Percentiles rank a stretch among this genome's conserved stretches.
These are phyloP conservation scores for Trametes sanguinea DNA, from an alignment of 768 basidiomycete species.

Conservation along the genomic window DNA sequence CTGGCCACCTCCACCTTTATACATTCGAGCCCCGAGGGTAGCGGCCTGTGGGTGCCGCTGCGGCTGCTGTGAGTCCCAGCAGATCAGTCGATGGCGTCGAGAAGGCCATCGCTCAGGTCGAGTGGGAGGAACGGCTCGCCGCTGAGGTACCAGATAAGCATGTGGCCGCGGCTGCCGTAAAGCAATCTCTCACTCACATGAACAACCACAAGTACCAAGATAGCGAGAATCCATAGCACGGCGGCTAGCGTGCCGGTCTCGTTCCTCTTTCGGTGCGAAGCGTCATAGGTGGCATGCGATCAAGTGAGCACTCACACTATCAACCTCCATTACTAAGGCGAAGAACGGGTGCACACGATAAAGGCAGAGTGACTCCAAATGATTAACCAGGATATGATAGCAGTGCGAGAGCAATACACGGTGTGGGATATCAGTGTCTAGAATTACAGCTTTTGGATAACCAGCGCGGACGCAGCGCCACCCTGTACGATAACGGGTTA, in stretches of 20 bases:
- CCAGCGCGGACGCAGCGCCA: constrained; percentile 88
- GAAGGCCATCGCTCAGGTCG: not conserved
- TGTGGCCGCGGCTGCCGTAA: constrained; percentile 8
- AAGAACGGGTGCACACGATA: not conserved
- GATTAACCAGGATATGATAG: constrained; percentile 23
- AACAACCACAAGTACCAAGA: not conserved
- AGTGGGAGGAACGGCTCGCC: not conserved
- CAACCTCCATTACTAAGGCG: not conserved
- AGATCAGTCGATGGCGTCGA: constrained; percentile 1
- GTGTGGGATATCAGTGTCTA: constrained; percentile 8
- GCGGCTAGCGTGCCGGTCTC: not conserved
- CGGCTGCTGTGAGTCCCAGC: not conserved
- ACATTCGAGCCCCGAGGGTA: not conserved
- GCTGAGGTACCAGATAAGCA: constrained; percentile 12
- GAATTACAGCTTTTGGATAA: constrained; percentile 79
- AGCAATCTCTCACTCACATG: constrained; percentile 16
- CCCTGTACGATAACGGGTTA: constrained; percentile 52
- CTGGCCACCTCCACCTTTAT: constrained; percentile 3
- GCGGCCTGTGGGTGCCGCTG: not conserved
- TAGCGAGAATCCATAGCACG: constrained; percentile 6
- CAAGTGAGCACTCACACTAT: constrained; percentile 6
- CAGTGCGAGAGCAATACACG: constrained; percentile 21
- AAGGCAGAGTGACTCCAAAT: not conserved
- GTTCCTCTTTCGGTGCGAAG: not conserved
- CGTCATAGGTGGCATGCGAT: not conserved